A percentile compares a stretch with the other conserved stretches of the same genome.
phyloP scores from a whole-genome alignment of 2,329 filamentous ascomycete species.

The Xylariaceae sp. region DNA sequence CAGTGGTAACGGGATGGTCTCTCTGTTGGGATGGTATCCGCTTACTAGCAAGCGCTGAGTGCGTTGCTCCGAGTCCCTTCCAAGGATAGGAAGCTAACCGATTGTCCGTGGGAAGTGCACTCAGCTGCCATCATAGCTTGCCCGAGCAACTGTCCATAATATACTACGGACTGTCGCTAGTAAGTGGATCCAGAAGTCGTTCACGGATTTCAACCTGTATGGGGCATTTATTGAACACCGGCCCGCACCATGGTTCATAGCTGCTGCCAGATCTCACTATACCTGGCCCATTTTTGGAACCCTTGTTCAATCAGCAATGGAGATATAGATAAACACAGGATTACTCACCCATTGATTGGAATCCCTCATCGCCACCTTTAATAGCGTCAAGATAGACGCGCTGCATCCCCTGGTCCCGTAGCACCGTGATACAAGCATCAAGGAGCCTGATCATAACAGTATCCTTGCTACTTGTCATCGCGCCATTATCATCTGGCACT shows the following conservation, averaged over 20 bases:
- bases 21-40: not conserved
- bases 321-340: not conserved
- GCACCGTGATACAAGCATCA: slow-evolving; percentile 56
- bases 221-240: not conserved
- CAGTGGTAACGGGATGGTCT: not conserved
- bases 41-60: not conserved
- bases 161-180: slow-evolving; percentile 1
- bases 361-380: slow-evolving; percentile 56
- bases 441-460: slow-evolving; percentile 61
- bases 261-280: slow-evolving; percentile 61
- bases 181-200: slow-evolving; percentile 11
- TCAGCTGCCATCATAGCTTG: no score
- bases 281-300: slow-evolving; percentile 64
- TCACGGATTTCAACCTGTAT: slow-evolving; percentile 1
- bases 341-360: slow-evolving; percentile 60
- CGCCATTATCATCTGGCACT: slow-evolving; percentile 51
- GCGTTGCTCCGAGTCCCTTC: slow-evolving; percentile 2
- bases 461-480: slow-evolving; percentile 53
- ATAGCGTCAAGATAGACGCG: slow-evolving; percentile 63
- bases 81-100: not conserved
- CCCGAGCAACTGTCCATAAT: no score
- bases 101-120: not conserved
- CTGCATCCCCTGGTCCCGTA: slow-evolving; percentile 58
- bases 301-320: slow-evolving; percentile 48
- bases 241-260: slow-evolving; percentile 37